Evolutionary conservation across 192 early-diverging fungal genomes (phyloP), one percentile per base, ranked within the genome.

Genomic region (Chytriomyces confervae): DNA sequence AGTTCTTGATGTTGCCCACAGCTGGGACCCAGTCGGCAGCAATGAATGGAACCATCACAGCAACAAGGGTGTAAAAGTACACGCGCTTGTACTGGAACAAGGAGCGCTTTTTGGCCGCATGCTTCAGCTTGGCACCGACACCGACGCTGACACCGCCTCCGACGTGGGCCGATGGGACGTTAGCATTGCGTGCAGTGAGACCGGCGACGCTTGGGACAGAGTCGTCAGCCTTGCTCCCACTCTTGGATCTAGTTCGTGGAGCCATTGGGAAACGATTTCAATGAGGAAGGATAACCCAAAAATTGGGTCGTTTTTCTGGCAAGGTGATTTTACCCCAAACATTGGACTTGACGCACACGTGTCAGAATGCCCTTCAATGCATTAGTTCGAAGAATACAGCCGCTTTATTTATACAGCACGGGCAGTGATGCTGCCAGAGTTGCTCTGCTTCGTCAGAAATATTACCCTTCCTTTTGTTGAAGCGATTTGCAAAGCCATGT

Each of bases 21-120:
- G 13, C 24, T n/a, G 82, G 82, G 60, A 84, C 73, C 77, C 74
- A 84, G 69, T 84, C 82, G 13, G 63, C 51, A 29, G 81, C 80
- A 70, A 80, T 53, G 47, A 84, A 78, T 20, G 79, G 80, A 24
- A 84, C 60, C 50, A 67, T 66, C 45, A 82, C 29, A 36, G 83
- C 53, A 16, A 75, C 78, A 23, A 69, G 13, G n/a, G 66, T 29
- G 57, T 72, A 66, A 48, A 79, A 79, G 72, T 79, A 79, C 47
- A 79, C 66, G 43, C 78, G 70, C 78, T 79, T 79, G 63, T 79
- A 71, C 47, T 79, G 71, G 44, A 75, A 68, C 16, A 79, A 66
- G 48, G 63, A 67, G 49, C 78, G 61, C 61, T 72, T 66, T 45
- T 75, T 75, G 43, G 71, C 43, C 13, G 78, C 78, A 27, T 79